phyloP scores from a whole-genome alignment of 192 early-diverging fungal species.

The Pilobolus umbonatus region DNA sequence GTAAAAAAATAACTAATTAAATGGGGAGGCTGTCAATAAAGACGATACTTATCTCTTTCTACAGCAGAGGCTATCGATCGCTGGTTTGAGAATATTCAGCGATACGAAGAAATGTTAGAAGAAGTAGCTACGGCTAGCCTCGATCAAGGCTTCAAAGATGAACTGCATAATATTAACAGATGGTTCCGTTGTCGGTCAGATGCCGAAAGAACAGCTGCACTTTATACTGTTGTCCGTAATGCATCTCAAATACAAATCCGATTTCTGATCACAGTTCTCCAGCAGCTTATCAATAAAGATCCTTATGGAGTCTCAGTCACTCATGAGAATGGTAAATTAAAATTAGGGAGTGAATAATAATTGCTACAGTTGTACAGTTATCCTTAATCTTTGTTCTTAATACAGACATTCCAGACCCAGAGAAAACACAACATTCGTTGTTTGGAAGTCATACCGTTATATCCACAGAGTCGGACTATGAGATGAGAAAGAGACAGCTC shows the following conservation, averaged over 20 bases:
- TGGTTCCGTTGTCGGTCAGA: conserved; percentile 91
- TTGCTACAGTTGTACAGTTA: no score
- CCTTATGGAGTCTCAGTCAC: conserved; percentile 52
- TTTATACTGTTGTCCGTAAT: conserved; percentile 90
- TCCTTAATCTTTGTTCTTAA: no score
- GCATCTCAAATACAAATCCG: conserved; percentile 88
- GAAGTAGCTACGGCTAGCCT: conserved; percentile 79
- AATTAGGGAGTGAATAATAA: not conserved
- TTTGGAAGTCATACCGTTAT: conserved; percentile 18
- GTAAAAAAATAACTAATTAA: conserved; percentile 1
- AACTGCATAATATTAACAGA: conserved; percentile 87
- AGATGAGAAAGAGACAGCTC: conserved; percentile 21
- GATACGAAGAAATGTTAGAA: conserved; percentile 89
- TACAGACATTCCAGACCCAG: not conserved
- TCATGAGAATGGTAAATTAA: conserved; percentile 43
- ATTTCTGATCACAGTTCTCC: conserved; percentile 91
- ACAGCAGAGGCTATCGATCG: conserved; percentile 74
- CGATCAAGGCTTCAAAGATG: conserved; percentile 84
- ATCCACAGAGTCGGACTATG: conserved; percentile 26
- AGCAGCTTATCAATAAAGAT: conserved; percentile 87
- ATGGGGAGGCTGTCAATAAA: not conserved
- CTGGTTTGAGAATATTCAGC: conserved; percentile 88
- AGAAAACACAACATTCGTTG: not conserved
- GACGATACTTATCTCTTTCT: not conserved
- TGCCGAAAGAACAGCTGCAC: conserved; percentile 85